Evolutionary conservation across 495 filamentous ascomycete species (phyloP), one percentile per base, ranked within the genome.

Genomic region (Achaetomiella virescens): DNA sequence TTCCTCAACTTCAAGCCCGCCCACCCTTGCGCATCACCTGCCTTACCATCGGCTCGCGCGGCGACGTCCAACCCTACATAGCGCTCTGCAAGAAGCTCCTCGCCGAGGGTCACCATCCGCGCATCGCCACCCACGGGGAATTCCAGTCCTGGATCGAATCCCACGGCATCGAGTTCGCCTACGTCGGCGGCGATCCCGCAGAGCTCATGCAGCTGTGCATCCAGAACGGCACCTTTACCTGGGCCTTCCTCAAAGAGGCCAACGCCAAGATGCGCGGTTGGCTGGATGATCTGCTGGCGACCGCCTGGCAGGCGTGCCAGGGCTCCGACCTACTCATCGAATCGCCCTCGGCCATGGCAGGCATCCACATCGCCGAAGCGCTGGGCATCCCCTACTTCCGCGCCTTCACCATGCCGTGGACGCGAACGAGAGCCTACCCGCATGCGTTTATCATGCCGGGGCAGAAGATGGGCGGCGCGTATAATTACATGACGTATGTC

Each of bases 341-440:
- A 61, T 92, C 88, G 41, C 93, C 93, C n/a, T 91, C 86, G 59
- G 91, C 95, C 41, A 98, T 98, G 93, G 91, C 85, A 10, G 93
- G 93, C 27, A 96, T 98, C 41, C 93, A 98, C 68, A 97, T 98
- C 57, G 93, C 93, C n/a, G 95, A 98, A 72, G 91, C 91, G 7
- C 78, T 98, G 6, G 78, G 80, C 31, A 95, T 98, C 48, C 93
- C 93, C 6, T 98, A 98, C 66, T 97, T 97, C 78, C 84, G 93
- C 57, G 95, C 91, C 0, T 98, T 98, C 70, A 93, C 92, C 17
- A 98, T 98, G 93, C 95, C 93, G 14, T 98, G 93, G 93, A 92
- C 95, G 0, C 84, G 91, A 42, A 98, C 93, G 21, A 78, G 95
- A 48, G 89, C 95, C 3, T 98, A 98, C 63, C 93, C 93, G 12